Evolutionary conservation across 371 early-diverging fungal species (phyloP), one percentile per base, ranked within the genome.

Genomic region (Coemansia sp.): DNA sequence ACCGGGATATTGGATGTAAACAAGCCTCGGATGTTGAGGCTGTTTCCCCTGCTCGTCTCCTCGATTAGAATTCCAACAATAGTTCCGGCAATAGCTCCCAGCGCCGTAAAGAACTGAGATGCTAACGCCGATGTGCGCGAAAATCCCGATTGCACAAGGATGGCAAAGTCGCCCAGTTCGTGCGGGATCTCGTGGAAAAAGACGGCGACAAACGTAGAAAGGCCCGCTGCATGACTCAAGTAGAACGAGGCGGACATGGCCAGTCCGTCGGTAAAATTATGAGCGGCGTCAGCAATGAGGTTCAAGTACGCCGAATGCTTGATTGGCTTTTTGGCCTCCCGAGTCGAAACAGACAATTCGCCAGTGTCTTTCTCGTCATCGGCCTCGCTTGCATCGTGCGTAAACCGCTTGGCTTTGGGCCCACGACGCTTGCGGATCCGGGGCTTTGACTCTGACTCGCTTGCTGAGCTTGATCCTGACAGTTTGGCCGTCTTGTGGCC

Each of bases 141-240:
- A 65, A 93, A 92, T 0, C 94, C 94, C 8, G 91, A 88, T 72
- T 90, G 88, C 61, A 92, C 84, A 56, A 95, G 82, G 66, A 93
- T 92, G 18, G 95, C 94, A 84, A 90, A 94, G 73, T 95, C 95
- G 52, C 93, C 90, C 4, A 95, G 88, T 80, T 95, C 93, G 75
- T 95, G 95, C 4, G 95, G 94, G 39, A 95, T 90, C 79, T 95
- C 95, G 72, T 95, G 95, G 80, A 94, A 90, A 58, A 94, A 91
- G n/a, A 94, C 92, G 0, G 95, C 95, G 0, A 94, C 87, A 5
- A 93, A 88, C 2, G 94, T 92, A 0, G 92, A 89, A 0, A 92
- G 85, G 26, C 94, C 95, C 3, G 92, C 86, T 2, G 87, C 86
- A 16, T 89, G 91, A 14, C 90, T 90, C 24, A 89, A 84, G 66